Percentiles rank a stretch among this genome's conserved stretches.
These are phyloP conservation scores for Triticum turgidum DNA, from an alignment of 176 grass and related monocot genomes.

Conservation along the genomic window DNA sequence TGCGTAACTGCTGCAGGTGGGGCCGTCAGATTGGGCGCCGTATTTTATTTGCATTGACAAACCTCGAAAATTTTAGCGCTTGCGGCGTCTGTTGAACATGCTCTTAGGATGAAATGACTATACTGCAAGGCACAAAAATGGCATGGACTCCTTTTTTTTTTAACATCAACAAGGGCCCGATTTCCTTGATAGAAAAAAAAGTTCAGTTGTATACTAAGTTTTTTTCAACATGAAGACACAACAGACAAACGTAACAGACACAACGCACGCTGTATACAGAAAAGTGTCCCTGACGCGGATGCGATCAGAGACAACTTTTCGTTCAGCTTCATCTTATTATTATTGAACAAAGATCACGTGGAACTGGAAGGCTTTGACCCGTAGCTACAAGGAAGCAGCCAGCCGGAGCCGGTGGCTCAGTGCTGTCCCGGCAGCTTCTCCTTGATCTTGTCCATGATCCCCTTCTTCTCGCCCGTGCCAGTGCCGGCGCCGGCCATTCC, in stretches of 20 bases:
- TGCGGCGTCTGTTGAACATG: too few species aligned
- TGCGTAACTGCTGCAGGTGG: too few species aligned
- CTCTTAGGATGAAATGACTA: too few species aligned
- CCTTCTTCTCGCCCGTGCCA: slow-evolving; percentile 9
- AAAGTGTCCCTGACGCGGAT: not conserved
- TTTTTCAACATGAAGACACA: not conserved
- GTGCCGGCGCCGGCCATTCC: slow-evolving; percentile 7
- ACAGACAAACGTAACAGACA: not conserved
- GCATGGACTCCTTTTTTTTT: not conserved
- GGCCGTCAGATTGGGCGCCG: too few species aligned
- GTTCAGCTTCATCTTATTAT: not conserved
- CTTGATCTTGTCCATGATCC: slow-evolving; percentile 14
- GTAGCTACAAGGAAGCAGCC: not conserved
- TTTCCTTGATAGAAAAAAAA: not conserved
- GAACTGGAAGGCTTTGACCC: not conserved
- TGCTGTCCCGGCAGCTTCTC: slow-evolving; percentile 29
- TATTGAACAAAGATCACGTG: not conserved
- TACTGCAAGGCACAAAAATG: too few species aligned
- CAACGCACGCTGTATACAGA: not conserved
- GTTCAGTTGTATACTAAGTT: not conserved
- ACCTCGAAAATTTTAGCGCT: too few species aligned
- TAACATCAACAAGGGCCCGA: not conserved
- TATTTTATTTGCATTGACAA: too few species aligned
- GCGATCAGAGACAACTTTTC: not conserved
- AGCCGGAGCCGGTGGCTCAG: not conserved